Conservation (phyloP, 768 basidiomycete genomes). For the Tricholoma saponaceum region DNA sequence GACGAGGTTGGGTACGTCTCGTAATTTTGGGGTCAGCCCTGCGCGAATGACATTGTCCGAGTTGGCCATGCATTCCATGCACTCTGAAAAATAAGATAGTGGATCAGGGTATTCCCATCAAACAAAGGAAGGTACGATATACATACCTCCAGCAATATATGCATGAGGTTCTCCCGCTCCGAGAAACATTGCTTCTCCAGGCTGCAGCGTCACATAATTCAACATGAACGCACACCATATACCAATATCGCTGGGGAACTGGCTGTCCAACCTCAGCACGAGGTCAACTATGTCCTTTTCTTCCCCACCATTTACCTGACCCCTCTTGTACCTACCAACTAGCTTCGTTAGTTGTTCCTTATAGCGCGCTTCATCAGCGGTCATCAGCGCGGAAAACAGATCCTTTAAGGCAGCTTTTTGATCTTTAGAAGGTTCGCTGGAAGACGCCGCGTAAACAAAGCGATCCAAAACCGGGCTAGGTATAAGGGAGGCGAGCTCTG, state of each 20-base stretch:
- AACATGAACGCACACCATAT: constrained; percentile 87
- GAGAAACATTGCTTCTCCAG: constrained; percentile 91
- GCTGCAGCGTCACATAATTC: constrained; percentile 75
- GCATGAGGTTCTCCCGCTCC: constrained; percentile 97
- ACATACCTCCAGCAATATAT: constrained; percentile 86
- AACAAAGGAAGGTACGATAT: background rate
- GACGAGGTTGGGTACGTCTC: constrained; percentile 90
- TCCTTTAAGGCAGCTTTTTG: constrained; percentile 59
- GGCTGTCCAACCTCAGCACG: constrained; percentile 54
- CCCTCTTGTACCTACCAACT: constrained; percentile 55
- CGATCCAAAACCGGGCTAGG: constrained; percentile 45
- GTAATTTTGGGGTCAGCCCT: constrained; percentile 93
- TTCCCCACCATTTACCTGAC: constrained; percentile 35
- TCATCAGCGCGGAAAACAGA: constrained; percentile 85
- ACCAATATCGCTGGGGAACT: constrained; percentile 94
- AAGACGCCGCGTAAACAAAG: constrained; percentile 48
- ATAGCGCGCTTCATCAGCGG: constrained; percentile 52
- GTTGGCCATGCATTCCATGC: constrained; percentile 99
- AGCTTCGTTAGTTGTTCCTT: constrained; percentile 53
- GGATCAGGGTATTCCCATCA: background rate
- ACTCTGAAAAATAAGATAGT: constrained; percentile 49
- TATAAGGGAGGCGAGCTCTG: constrained; percentile 76
- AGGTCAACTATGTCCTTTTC: constrained; percentile 51
- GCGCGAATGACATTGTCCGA: constrained; percentile 99
- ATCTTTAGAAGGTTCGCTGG: constrained; percentile 36